Base-by-base conservation (phyloP, 768 basidiomycete species). In the Tulasnella calospora region DNA sequence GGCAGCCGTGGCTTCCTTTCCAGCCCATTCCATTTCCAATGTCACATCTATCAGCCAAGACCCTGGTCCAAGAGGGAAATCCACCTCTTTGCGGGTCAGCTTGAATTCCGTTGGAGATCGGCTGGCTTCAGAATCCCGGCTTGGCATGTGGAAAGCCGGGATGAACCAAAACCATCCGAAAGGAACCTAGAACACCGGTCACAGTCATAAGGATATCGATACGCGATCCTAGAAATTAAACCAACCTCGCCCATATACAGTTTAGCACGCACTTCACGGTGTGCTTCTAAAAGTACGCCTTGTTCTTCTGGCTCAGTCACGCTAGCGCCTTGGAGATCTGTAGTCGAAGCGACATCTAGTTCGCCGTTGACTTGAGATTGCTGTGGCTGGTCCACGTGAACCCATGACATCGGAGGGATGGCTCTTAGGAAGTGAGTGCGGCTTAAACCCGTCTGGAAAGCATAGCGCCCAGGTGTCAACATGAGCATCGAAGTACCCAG, bases 91-190 rank as follows among this genome's bases (percentile, higher is more conserved):
- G 40, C 87, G 85, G 27, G 87, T 86, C 41, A 94, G 92, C 78
- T 30, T 85, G 86, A 1, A 85, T 78, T 75, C 73, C 67, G 79
- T 75, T 30, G 74, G 80, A 33, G 80, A 81, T 23, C 76, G 77
- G 35, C 80, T 38, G 35, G 36, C 23, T 19, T 36, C 44, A 30
- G 77, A 33, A 17, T 30, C 74, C 9, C 36, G 51, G 40, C 70
- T 71, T 17, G 89, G 86, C 86, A 94, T 89, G 82, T 95, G 93
- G 85, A 95, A 95, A 0, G 90, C 87, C 0, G 94, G 94, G 79
- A 96, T 89, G 82, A 95, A 87, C 94, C 94, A 95, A 73, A 91
- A 82, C 94, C 94, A 96, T 41, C 92, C 91, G 83, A 96, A 89
- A 81, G 92, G 90, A 0, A 94, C 87, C 88, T 94, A 82, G 0